Percentiles rank a stretch among this genome's conserved stretches.
phyloP scores from a whole-genome alignment of 2,329 filamentous ascomycete species.

The Aureobasidium lini region DNA sequence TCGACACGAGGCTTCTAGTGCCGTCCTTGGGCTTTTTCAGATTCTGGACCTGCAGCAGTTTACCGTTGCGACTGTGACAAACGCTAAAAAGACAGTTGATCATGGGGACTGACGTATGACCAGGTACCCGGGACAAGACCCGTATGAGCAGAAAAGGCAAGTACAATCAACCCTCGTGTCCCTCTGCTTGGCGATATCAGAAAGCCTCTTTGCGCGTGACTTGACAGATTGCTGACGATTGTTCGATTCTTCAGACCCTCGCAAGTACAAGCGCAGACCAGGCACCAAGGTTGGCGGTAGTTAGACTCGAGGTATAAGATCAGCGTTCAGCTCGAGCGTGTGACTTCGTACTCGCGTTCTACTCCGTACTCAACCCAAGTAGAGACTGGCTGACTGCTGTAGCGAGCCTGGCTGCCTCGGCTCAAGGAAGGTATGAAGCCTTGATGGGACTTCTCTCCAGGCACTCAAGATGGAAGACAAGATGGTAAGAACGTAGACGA shows the following conservation, averaged over 20 bases:
- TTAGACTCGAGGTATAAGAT: neutral
- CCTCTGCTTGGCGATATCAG: neutral
- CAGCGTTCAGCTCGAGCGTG: neutral
- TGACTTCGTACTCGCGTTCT: neutral
- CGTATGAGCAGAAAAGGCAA: slow-evolving; percentile 63
- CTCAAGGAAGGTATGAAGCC: too few species aligned
- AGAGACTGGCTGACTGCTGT: too few species aligned
- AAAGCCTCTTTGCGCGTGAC: neutral
- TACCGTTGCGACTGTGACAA: neutral
- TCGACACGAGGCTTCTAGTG: neutral
- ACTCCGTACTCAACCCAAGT: neutral
- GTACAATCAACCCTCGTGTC: slow-evolving; percentile 12
- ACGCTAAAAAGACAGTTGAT: neutral
- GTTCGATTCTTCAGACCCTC: slow-evolving; percentile 45
- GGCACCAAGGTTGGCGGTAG: slow-evolving; percentile 18
- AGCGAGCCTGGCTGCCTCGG: too few species aligned
- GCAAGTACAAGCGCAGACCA: slow-evolving; percentile 56
- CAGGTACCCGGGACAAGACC: slow-evolving; percentile 61
- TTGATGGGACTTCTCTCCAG: too few species aligned
- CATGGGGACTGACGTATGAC: slow-evolving; percentile 7
- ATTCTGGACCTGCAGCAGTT: slow-evolving; percentile 3
- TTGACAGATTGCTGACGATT: neutral
- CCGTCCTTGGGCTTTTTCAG: neutral
- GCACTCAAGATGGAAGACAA: too few species aligned
- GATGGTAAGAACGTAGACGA: too few species aligned